phyloP scores from a whole-genome alignment of 208 protist species.

The Wallacemonas collosoma region DNA sequence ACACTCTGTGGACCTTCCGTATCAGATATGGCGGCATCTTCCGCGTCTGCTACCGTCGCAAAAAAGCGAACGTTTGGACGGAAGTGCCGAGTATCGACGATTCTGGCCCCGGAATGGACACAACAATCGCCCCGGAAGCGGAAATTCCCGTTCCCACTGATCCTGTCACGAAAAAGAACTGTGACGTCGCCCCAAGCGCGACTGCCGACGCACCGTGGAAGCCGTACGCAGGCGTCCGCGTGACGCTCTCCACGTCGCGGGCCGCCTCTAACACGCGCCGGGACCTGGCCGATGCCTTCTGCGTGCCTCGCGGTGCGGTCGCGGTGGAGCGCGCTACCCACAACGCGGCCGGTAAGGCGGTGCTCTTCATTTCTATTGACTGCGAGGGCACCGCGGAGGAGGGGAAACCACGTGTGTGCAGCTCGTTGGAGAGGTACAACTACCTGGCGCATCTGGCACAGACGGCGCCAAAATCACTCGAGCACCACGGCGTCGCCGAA shows the following conservation, averaged over 20 bases:
- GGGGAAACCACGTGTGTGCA: constrained; percentile 31
- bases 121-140: constrained; percentile 6
- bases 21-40: constrained; percentile 50
- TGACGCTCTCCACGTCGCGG: constrained; percentile 33
- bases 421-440: constrained; percentile 57
- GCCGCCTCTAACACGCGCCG: constrained; percentile 27
- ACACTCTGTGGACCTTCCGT: constrained; percentile 55
- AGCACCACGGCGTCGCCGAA: constrained; percentile 19
- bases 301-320: constrained; percentile 47
- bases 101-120: constrained; percentile 16
- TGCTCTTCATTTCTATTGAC: constrained; percentile 56
- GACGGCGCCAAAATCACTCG: constrained; percentile 16
- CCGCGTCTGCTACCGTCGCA: constrained; percentile 79
- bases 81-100: constrained; percentile 70
- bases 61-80: constrained; percentile 38
- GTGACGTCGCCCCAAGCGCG: constrained; percentile 35
- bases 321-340: constrained; percentile 37
- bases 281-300: constrained; percentile 45
- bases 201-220: constrained; percentile 30
- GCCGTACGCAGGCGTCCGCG: constrained; percentile 45
- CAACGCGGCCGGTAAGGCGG: constrained; percentile 27
- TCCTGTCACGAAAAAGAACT: constrained; percentile 44
- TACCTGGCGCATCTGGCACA: constrained; percentile 50
- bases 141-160: constrained; percentile 42
- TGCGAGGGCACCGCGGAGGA: constrained; percentile 40